Base-by-base conservation (phyloP, 2,329 filamentous ascomycete genomes). In the Exophiala dermatitidis region DNA sequence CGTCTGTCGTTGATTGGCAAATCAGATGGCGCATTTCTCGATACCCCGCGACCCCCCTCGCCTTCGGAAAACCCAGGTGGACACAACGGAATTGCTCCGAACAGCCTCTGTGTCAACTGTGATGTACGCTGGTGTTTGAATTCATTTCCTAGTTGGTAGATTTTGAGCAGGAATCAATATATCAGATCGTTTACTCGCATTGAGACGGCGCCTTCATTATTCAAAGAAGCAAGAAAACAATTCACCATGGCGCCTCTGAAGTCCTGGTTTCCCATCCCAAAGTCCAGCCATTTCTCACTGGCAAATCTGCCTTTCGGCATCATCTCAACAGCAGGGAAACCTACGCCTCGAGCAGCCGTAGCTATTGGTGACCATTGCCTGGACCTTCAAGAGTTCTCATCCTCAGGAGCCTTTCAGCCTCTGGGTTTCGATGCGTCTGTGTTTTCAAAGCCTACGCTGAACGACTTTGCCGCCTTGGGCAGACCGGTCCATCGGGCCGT, bases 221-320 rank as follows among this genome's bases (percentile, higher is more conserved):
- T 33, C 8, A n/a, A 42, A 28, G 8, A 26, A 32, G 10, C n/a
- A 36, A 46, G n/a, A 50, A 19, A 49, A 30, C 6, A 31, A 45
- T 5, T 29, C 48, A 62, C 44, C 26, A 64, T 65, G 65, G 60
- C 61, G 47, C 66, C 49, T 37, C 71, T 72, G 66, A 64, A 69
- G 62, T 83, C 79, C 50, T 84, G 81, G 81, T 72, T 85, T 51
- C 69, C 69, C 46, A 81, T 85, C 54, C 78, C 81, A 44, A 72
- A 74, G 48, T 72, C 74, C 52, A 84, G 79, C 52, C 81, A 83
- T 64, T 90, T 90, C 70, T 88, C 86, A 5, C 72, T 91, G 48
- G 81, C 84, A 64, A 93, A 93, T 66, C 84, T 93, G 50, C 88
- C 88, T 1, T 91, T 91, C 65, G 88, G 88, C 64, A 83, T 93